Base-by-base conservation (phyloP, 768 basidiomycete species). In the Cubamyces lactineus region DNA sequence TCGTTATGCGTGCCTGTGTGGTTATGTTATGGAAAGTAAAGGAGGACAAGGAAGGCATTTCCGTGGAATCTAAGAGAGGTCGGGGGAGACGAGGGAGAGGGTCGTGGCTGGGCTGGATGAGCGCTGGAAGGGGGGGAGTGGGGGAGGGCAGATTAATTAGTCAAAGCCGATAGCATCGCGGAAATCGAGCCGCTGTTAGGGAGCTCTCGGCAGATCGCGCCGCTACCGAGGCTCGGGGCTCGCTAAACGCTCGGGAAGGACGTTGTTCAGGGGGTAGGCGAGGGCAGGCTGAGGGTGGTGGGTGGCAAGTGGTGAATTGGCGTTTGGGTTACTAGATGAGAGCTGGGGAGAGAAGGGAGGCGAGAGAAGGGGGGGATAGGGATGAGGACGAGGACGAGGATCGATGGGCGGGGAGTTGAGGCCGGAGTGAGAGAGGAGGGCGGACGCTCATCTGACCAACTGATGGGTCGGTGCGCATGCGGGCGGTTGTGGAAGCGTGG, bases 371-470 rank as follows among this genome's bases (percentile, higher is more conserved):
- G 21, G 26, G 48, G n/a, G 38, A 2, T 24, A 3, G 43, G 21
- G 16, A 26, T 2, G 15, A 34, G 28, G 54, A n/a, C 3, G 11
- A 45, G 21, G 23, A 34, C 17, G 11, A 42, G 40, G 40, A 50
- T 26, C 17, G 38, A 45, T 39, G 34, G 2, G 58, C 69, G 69
- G 69, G 59, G 54, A 68, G 64, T 67, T 67, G 64, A 69, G 69
- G 52, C 71, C 71, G 71, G 58, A 66, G 70, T 72, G 71, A 69
- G 71, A 71, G 67, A 65, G 48, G 59, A 45, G 24, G 56, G 50
- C 63, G 57, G 49, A 46, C 49, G 67, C 65, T 67, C 66, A 64
- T 64, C 53, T 59, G 49, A 34, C 40, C 26, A 57, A 24, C 57
- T 53, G 61, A 64, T 64, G 43, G 66, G 62, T 59, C 48, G 66